These are phyloP conservation scores for Erodium moschatum DNA, from an alignment of 441 rosid species.

Conservation along the genomic window DNA sequence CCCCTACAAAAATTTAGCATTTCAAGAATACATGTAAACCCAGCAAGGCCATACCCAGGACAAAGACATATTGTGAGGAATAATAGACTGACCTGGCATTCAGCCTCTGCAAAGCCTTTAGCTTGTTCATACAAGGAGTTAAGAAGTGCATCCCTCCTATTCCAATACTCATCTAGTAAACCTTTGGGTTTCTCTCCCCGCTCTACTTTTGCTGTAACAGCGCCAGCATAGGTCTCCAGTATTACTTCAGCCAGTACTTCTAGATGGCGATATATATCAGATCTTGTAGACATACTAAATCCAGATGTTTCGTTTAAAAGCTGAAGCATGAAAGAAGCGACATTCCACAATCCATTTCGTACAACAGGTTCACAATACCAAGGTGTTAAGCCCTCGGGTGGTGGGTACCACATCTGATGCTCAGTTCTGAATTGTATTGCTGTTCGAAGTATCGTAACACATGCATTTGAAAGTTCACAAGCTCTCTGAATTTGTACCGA, in stretches of 20 bases:
- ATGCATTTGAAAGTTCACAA: slow-evolving; percentile 68
- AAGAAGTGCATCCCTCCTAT: slow-evolving; percentile 61
- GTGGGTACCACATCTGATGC: slow-evolving; percentile 85
- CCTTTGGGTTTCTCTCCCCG: slow-evolving; percentile 62
- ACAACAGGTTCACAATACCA: slow-evolving; percentile 64
- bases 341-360: slow-evolving; percentile 71
- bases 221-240: slow-evolving; percentile 62
- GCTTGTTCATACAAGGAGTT: slow-evolving; percentile 60
- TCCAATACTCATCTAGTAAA: slow-evolving; percentile 69
- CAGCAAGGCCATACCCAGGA: slow-evolving; percentile 7
- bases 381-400: slow-evolving; percentile 75
- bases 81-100: slow-evolving; percentile 42
- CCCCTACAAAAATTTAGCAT: slow-evolving; percentile 38
- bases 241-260: slow-evolving; percentile 61
- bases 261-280: slow-evolving; percentile 48
- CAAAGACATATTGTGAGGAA: slow-evolving; percentile 12
- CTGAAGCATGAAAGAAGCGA: slow-evolving; percentile 64
- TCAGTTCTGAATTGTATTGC: slow-evolving; percentile 63
- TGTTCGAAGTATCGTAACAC: slow-evolving; percentile 53
- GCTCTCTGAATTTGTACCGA: slow-evolving; percentile 60
- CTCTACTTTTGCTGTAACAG: slow-evolving; percentile 61
- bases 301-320: slow-evolving; percentile 49
- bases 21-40: slow-evolving; percentile 6
- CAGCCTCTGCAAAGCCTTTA: slow-evolving; percentile 41
- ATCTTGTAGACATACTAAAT: slow-evolving; percentile 48